Base-by-base conservation (phyloP, 306 rosid genomes). In the Ammopiptanthus mongolicus region DNA sequence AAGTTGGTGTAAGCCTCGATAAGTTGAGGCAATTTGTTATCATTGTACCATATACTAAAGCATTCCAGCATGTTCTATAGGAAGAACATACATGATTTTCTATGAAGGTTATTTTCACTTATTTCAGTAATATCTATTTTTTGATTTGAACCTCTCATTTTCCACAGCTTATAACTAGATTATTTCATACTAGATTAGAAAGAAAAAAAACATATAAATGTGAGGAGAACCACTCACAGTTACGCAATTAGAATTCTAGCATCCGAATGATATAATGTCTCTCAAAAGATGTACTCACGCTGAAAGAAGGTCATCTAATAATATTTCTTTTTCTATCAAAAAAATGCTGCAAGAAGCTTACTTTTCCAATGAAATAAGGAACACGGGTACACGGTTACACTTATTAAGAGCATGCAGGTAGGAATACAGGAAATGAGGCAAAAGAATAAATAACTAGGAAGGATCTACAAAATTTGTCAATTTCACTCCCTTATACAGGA, bases 141-240 rank as follows among this genome's bases (percentile, higher is more conserved):
- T 65, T 19, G 51, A 22, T 28, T 72, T 52, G 71, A 42, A 71
- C 64, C 8, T 23, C 52, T 71, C 53, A 58, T 44, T 25, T 80
- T 51, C 69, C 22, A 21, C 6, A 47, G 51, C 55, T 55, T 68
- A 61, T 4, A 34, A 33, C 56, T 59, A 48, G 31, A 71, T 42
- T 73, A 11, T 66, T 57, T 29, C 73, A 19, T 25, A 11, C 56
- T 22, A 47, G 48, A 65, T 36, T 58, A 57, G 65, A 47, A 36
- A 29, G 14, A 36, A 68, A 36, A 66, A 36, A 69, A 1, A 6
- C 39, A 80, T 48, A 47, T 47, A 34, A 23, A 73, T 66, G 36
- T 48, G 29, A 29, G 60, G 59, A 33, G 47, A 63, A 60, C 34
- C 74, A 44, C 42, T 51, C 29, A 28, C 29, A 1, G 34, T 22